These are phyloP conservation scores for Penicillium aurantiogriseum DNA, from an alignment of 2,329 filamentous ascomycete species.

Conservation along the genomic window DNA sequence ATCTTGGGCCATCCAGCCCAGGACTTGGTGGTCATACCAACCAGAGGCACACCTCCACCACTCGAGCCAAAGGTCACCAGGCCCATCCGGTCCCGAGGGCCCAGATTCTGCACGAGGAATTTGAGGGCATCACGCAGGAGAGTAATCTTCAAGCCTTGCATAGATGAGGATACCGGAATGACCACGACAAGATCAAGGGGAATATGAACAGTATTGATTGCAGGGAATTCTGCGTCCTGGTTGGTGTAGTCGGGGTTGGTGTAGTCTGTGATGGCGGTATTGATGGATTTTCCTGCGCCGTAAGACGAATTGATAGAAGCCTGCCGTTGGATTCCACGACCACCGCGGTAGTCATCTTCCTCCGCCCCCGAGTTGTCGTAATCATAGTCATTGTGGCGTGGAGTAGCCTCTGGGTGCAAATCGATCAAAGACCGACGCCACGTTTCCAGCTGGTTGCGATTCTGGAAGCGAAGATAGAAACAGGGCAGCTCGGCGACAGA, in stretches of 20 bases:
- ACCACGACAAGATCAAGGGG: constrained; percentile 95
- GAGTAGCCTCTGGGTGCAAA: constrained; percentile 65
- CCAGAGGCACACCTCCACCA: constrained; percentile 85
- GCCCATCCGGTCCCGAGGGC: constrained; percentile 93
- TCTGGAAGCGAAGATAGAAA: constrained; percentile 89
- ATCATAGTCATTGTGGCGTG: constrained; percentile 75
- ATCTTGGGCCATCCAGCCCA: constrained; percentile 91
- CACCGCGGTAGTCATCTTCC: constrained; percentile 75
- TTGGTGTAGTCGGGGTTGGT: constrained; percentile 81
- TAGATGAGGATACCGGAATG: constrained; percentile 94
- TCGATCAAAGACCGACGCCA: constrained; percentile 89
- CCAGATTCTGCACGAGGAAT: constrained; percentile 86
- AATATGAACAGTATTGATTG: constrained; percentile 76
- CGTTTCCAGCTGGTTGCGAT: constrained; percentile 73
- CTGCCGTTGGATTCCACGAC: constrained; percentile 60
- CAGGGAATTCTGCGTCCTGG: constrained; percentile 52
- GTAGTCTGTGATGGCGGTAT: constrained; percentile 90
- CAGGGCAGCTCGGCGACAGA: constrained; percentile 89
- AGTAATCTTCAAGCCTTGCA: constrained; percentile 99
- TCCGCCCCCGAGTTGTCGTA: constrained; percentile 77
- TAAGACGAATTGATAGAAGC: constrained; percentile 82
- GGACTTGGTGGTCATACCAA: constrained; percentile 95
- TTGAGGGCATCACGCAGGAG: constrained; percentile 85
- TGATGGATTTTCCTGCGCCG: constrained; percentile 76
- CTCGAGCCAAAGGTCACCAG: constrained; percentile 95